Evolutionary conservation across 2,329 filamentous ascomycete species (phyloP).

Genomic region (Leptographium lundbergii): DNA sequence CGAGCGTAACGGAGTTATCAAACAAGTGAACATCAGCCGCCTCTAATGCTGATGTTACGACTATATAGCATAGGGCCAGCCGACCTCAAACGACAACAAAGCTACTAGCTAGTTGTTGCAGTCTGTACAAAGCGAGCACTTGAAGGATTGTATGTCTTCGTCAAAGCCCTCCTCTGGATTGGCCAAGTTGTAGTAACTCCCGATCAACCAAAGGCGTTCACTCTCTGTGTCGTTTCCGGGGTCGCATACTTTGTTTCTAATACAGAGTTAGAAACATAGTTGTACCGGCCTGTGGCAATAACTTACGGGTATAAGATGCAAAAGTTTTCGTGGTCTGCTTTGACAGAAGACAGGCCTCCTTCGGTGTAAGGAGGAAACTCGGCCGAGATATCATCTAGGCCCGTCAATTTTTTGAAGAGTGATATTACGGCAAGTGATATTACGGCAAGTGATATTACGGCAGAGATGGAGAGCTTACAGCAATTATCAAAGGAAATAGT

Average conservation of each 20-base stretch:
- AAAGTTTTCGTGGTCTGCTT: constrained; percentile 1
- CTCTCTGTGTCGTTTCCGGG: constrained; percentile 1
- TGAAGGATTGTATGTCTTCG: constrained; percentile 1
- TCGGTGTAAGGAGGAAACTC: constrained; percentile 1
- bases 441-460: background rate
- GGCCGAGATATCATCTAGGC: background rate
- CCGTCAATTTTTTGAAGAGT: background rate
- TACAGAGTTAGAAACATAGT: background rate
- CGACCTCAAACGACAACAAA: too few species aligned
- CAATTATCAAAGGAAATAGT: background rate
- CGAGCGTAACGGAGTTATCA: too few species aligned
- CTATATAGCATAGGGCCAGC: too few species aligned
- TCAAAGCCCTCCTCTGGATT: constrained; percentile 1
- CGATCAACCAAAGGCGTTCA: background rate
- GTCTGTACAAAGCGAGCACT: background rate
- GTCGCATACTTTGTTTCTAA: constrained; percentile 1
- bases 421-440: too few species aligned
- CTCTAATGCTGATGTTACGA: too few species aligned
- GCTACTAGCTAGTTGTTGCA: background rate
- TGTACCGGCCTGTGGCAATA: background rate
- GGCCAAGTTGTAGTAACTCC: constrained; percentile 5
- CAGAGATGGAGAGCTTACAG: background rate
- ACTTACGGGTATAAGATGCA: constrained; percentile 4
- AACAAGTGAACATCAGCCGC: too few species aligned
- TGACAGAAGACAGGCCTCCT: constrained; percentile 1